Percentiles rank a stretch among this genome's conserved stretches.
phyloP scores from a whole-genome alignment of 1,284 basidiomycete species.

The Butyriboletus regius region DNA sequence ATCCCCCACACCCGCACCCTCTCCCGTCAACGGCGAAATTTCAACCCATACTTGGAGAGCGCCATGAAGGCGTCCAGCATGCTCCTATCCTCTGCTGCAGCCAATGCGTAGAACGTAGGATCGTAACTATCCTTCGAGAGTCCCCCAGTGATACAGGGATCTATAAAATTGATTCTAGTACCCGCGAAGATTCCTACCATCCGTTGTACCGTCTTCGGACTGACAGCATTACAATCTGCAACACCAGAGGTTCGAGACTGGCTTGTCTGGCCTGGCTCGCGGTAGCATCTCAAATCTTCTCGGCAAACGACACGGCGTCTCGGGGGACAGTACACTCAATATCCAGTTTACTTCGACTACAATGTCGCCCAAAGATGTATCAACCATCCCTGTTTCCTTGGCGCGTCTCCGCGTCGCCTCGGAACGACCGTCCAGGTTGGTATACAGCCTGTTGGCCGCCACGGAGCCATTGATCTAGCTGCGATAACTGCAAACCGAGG shows the following conservation, averaged over 20 bases:
- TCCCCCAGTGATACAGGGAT: slow-evolving; percentile 54
- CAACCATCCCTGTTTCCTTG: slow-evolving; percentile 47
- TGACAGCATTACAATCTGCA: slow-evolving; percentile 58
- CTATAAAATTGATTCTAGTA: slow-evolving; percentile 42
- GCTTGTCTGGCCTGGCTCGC: slow-evolving; percentile 7
- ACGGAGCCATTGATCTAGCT: slow-evolving; percentile 39
- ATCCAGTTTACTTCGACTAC: slow-evolving; percentile 41
- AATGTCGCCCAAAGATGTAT: slow-evolving; percentile 43
- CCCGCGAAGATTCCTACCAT: slow-evolving; percentile 43
- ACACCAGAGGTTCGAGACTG: slow-evolving; percentile 28
- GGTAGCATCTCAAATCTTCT: slow-evolving; percentile 33
- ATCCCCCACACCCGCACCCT: slow-evolving; percentile 46
- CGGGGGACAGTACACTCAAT: slow-evolving; percentile 52
- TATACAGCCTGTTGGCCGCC: slow-evolving; percentile 45
- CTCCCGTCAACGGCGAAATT: slow-evolving; percentile 41
- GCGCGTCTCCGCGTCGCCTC: slow-evolving; percentile 43
- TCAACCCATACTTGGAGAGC: slow-evolving; percentile 41
- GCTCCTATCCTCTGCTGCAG: slow-evolving; percentile 31
- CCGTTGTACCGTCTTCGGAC: slow-evolving; percentile 42
- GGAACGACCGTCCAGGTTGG: slow-evolving; percentile 47
- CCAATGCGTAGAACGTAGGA: slow-evolving; percentile 52
- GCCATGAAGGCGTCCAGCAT: slow-evolving; percentile 40
- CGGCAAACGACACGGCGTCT: slow-evolving; percentile 46
- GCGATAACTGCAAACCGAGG: slow-evolving; percentile 26
- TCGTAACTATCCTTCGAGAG: slow-evolving; percentile 45